phyloP scores from a whole-genome alignment of 768 basidiomycete genomes.

The Leccinum arenicola region DNA sequence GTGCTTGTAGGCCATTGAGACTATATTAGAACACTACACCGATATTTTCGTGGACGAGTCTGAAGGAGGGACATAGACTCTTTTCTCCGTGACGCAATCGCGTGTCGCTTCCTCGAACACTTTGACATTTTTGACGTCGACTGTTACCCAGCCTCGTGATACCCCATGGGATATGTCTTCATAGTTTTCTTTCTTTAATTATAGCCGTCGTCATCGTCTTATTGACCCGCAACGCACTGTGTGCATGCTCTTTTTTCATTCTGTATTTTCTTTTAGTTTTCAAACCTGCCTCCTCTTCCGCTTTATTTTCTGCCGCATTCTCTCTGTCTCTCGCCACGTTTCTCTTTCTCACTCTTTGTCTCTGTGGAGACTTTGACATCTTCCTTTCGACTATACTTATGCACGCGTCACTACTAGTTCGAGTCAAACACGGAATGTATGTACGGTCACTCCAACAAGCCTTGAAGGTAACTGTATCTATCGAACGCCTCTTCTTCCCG shows the following conservation, averaged over 20 bases:
- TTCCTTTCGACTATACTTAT: neutral
- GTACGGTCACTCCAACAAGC: neutral
- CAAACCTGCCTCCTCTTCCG: neutral
- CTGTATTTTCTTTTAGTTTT: neutral
- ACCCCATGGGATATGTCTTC: slow-evolving; percentile 18
- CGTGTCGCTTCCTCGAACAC: neutral
- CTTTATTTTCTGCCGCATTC: neutral
- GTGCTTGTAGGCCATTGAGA: slow-evolving; percentile 77
- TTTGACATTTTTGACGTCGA: slow-evolving; percentile 8
- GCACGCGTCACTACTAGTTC: neutral
- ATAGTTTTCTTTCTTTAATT: slow-evolving; percentile 13
- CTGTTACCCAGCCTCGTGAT: slow-evolving; percentile 26
- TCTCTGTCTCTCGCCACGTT: neutral
- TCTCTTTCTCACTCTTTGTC: neutral
- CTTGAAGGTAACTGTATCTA: neutral
- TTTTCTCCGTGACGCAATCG: neutral
- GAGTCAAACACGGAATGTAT: neutral
- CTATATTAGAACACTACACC: slow-evolving; percentile 88
- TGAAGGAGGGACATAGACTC: slow-evolving; percentile 39
- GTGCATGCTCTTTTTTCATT: neutral
- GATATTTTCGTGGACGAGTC: slow-evolving; percentile 96
- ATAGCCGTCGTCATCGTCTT: slow-evolving; percentile 1
- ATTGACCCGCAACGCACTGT: slow-evolving; percentile 5
- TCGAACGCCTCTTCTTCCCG: neutral
- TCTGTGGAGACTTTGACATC: neutral